phyloP scores from a whole-genome alignment of 257 asterid species.

The Plantago elongata region DNA sequence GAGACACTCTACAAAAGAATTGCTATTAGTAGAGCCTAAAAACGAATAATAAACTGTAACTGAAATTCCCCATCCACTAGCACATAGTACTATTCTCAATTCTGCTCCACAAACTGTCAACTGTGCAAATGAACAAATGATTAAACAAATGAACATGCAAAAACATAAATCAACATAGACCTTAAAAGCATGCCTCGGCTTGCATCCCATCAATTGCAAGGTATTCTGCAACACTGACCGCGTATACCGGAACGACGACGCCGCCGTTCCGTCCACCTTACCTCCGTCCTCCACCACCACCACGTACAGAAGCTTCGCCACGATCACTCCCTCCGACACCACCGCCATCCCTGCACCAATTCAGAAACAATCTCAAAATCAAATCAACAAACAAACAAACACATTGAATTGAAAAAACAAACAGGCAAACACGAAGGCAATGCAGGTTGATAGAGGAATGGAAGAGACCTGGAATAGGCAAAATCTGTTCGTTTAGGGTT shows the following conservation, averaged over 20 bases:
- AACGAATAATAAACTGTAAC: no score
- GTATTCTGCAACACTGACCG: slow-evolving; percentile 89
- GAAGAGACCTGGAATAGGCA: no score
- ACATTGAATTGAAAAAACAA: slow-evolving; percentile 4
- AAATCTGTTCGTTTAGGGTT: neutral
- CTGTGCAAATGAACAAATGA: neutral
- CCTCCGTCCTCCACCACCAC: slow-evolving; percentile 58
- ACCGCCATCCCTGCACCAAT: slow-evolving; percentile 39
- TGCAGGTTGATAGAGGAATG: neutral
- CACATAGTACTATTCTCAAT: no score
- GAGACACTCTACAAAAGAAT: no score
- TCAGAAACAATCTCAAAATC: neutral
- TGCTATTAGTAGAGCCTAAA: no score
- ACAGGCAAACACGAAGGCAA: neutral
- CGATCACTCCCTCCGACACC: slow-evolving; percentile 29
- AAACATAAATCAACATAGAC: slow-evolving; percentile 23
- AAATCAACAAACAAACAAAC: slow-evolving; percentile 3
- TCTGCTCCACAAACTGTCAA: no score
- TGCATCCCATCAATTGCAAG: slow-evolving; percentile 97
- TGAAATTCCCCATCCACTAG: no score
- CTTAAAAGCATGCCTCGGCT: slow-evolving; percentile 97
- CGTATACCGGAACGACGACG: slow-evolving; percentile 77
- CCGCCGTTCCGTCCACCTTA: slow-evolving; percentile 21
- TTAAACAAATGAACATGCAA: neutral
- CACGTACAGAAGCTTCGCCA: slow-evolving; percentile 70